Base-by-base conservation (phyloP, 129 eudicot genomes). In the Flaveria trinervia region DNA sequence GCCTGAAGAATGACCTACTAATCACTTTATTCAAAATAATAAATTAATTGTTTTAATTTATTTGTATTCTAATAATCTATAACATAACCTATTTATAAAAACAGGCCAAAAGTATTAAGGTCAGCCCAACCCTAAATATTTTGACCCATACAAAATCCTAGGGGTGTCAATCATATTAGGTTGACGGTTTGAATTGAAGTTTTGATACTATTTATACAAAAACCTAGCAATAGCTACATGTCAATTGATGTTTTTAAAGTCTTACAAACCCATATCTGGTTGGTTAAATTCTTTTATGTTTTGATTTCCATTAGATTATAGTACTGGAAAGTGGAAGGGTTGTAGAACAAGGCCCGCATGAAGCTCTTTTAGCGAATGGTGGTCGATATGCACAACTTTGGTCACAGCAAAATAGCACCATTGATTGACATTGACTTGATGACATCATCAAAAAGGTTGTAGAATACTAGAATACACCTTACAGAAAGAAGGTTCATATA, bases 301-400 rank as follows among this genome's bases (percentile, higher is more conserved):
- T 13, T 71, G n/a, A 17, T 76, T 79, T 49, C 9, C 30, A 36
- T 44, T 87, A 94, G 99, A 91, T 94, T 60, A 83, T 94, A 41
- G 99, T 94, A 41, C 80, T 94, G 78, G 99, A 94, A 82, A 78
- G 77, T 39, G 99, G 99, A 20, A 87, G 79, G 84, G 97, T 94
- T 23, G 99, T 94, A 69, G 99, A 94, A 82, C 97, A 94, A 71
- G 99, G 99, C n/a, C 90, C 92, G 16, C 99, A 94, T 71, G 99
- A 94, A 5, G 83, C 75, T 73, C 87, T 94, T 10, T 65, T 94
- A 80, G 74, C 92, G 1, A 91, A 86, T 55, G 76, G 87, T 5
- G 97, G 97, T n/a, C 85, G 99, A 83, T 94, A 94, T 16, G 88
- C 99, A 3, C 99, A 94, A 80, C 90, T 94, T 16, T 94, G 99